A percentile compares a stretch with the other conserved stretches of the same genome.
These are phyloP conservation scores for Calonectria pteridis DNA, from an alignment of 2,329 filamentous ascomycete species.

Conservation along the genomic window DNA sequence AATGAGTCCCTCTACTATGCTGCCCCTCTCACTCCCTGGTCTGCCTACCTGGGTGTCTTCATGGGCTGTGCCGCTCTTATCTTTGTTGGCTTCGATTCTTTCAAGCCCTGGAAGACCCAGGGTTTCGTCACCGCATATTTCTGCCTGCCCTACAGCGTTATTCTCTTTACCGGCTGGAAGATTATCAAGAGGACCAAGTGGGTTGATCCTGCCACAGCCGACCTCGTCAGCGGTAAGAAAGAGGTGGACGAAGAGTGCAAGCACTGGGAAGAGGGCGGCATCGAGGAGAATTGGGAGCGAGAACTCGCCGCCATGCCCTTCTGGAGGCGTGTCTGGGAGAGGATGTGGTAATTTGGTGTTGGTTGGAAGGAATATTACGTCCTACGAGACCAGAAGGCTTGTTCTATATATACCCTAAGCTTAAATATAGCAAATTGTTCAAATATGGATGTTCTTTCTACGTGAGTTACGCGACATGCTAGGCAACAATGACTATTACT, in stretches of 20 bases:
- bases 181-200: constrained; percentile 62
- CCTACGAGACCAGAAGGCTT: constrained; percentile 5
- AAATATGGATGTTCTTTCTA: neutral
- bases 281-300: constrained; percentile 58
- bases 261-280: constrained; percentile 58
- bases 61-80: constrained; percentile 63
- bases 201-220: constrained; percentile 38
- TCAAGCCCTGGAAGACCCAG: constrained; percentile 62
- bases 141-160: constrained; percentile 63
- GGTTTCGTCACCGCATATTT: constrained; percentile 68
- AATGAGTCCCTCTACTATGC: constrained; percentile 62
- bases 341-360: constrained; percentile 50
- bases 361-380: neutral
- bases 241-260: constrained; percentile 71
- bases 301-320: constrained; percentile 53
- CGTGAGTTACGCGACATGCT: neutral
- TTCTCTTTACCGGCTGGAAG: constrained; percentile 64
- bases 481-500: neutral
- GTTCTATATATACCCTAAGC: constrained; percentile 9
- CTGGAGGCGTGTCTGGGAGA: constrained; percentile 53
- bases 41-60: constrained; percentile 61
- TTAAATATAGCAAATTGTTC: constrained; percentile 16
- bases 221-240: constrained; percentile 65
- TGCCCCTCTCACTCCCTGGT: constrained; percentile 64
- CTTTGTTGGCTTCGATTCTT: constrained; percentile 69